A percentile compares a stretch with the other conserved stretches of the same genome.
These are phyloP conservation scores for Phragmites australis DNA, from an alignment of 176 grass and related monocot genomes.

Conservation along the genomic window DNA sequence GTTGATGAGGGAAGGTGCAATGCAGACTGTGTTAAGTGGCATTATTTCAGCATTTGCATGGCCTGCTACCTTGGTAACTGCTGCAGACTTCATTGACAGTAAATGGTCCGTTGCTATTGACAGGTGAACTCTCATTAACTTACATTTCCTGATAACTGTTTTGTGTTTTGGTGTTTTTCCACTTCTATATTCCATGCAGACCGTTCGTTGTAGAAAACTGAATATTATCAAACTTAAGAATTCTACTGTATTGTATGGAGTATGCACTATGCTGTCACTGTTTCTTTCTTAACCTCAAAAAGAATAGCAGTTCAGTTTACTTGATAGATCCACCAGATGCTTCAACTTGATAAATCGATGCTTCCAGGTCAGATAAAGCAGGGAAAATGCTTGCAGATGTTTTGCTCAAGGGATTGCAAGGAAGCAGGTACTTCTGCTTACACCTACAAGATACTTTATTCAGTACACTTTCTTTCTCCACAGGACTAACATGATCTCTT, in stretches of 20 bases:
- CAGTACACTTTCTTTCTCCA: not conserved
- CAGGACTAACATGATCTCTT: conserved; percentile 33
- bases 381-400: conserved; percentile 93
- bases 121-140: conserved; percentile 50
- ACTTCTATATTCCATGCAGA: not conserved
- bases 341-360: conserved; percentile 25
- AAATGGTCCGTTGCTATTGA: conserved; percentile 95
- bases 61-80: conserved; percentile 74
- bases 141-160: not conserved
- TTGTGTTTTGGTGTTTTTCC: not conserved
- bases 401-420: conserved; percentile 85
- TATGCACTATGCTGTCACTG: not conserved
- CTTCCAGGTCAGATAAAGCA: conserved; percentile 93
- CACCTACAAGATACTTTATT: conserved; percentile 10
- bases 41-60: conserved; percentile 83
- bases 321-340: not conserved
- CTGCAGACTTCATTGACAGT: conserved; percentile 93
- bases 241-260: not conserved
- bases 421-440: conserved; percentile 64
- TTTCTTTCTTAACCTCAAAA: not conserved
- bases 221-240: not conserved
- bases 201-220: not conserved
- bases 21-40: conserved; percentile 77
- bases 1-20: conserved; percentile 90
- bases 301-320: not conserved